Evolutionary conservation across 1,284 basidiomycete genomes (phyloP).

Genomic region (Trametes polyzona): DNA sequence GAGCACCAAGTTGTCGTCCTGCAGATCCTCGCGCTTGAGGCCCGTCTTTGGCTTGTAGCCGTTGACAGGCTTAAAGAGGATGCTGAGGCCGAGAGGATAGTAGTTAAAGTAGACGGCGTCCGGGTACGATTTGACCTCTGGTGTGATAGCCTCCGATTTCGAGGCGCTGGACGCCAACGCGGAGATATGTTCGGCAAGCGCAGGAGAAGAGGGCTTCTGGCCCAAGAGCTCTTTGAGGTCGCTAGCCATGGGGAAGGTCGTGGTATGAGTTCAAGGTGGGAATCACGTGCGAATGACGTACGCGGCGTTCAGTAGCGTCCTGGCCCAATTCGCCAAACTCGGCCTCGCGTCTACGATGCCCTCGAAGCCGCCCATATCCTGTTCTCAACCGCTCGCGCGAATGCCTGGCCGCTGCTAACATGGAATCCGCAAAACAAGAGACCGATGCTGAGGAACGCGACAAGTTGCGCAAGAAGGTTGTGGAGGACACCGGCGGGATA

Average conservation of each 20-base stretch:
- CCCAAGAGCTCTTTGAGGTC: constrained; percentile 48
- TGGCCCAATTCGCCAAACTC: neutral
- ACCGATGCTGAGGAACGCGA: constrained; percentile 17
- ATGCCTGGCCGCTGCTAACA: neutral
- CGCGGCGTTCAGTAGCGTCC: constrained; percentile 1
- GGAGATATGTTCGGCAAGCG: constrained; percentile 49
- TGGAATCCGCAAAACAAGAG: constrained; percentile 15
- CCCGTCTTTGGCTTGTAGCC: constrained; percentile 63
- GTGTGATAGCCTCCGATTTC: constrained; percentile 33
- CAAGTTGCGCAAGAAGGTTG: constrained; percentile 21
- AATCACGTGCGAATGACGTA: constrained; percentile 25
- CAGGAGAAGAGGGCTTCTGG: constrained; percentile 46
- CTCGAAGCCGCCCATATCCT: neutral
- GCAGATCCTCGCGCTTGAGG: constrained; percentile 50
- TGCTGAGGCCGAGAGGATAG: constrained; percentile 74
- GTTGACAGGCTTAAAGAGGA: constrained; percentile 66
- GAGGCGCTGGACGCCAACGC: constrained; percentile 38
- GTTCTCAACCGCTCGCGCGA: neutral
- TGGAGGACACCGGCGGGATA: constrained; percentile 23
- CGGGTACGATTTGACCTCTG: constrained; percentile 76
- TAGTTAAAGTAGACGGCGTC: constrained; percentile 89
- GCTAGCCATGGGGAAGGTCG: constrained; percentile 21
- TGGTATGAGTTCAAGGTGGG: constrained; percentile 3
- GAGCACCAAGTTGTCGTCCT: constrained; percentile 54
- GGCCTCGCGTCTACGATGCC: neutral